phyloP scores from a whole-genome alignment of 176 grass and related monocot genomes.

The Melocanna baccifera region DNA sequence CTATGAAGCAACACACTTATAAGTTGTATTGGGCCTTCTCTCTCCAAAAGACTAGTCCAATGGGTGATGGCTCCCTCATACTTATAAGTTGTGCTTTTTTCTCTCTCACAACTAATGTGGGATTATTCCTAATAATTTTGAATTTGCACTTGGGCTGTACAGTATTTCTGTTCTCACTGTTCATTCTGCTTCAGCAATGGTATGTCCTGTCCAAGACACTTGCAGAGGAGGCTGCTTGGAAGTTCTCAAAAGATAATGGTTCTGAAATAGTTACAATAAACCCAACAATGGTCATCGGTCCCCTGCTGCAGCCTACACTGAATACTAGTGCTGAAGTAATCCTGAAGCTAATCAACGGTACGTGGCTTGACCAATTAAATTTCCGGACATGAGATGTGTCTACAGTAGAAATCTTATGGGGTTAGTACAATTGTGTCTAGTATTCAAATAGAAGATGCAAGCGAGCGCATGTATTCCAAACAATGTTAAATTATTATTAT shows the following conservation, averaged over 20 bases:
- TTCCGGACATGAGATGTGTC: background rate
- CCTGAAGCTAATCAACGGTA: constrained; percentile 60
- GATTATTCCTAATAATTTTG: too few species aligned
- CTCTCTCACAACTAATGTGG: too few species aligned
- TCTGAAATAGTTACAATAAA: constrained; percentile 57
- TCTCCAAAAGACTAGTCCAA: too few species aligned
- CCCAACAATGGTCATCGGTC: constrained; percentile 61
- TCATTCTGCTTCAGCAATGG: constrained; percentile 45
- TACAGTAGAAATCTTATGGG: background rate
- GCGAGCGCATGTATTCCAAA: background rate
- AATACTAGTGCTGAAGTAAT: constrained; percentile 59
- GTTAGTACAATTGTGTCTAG: background rate
- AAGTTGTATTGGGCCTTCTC: too few species aligned
- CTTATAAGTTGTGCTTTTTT: too few species aligned
- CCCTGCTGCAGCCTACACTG: constrained; percentile 62
- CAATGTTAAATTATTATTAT: background rate
- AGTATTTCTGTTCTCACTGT: background rate
- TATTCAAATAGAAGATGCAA: background rate
- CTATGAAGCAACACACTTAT: too few species aligned
- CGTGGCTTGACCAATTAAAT: background rate
- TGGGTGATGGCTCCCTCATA: too few species aligned
- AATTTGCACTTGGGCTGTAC: background rate
- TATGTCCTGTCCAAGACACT: constrained; percentile 66
- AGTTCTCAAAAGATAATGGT: constrained; percentile 57
- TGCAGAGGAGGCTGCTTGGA: constrained; percentile 63